Evolutionary conservation across 148 eudicot genomes (phyloP).

Genomic region (Rhododendron griersonianum): DNA sequence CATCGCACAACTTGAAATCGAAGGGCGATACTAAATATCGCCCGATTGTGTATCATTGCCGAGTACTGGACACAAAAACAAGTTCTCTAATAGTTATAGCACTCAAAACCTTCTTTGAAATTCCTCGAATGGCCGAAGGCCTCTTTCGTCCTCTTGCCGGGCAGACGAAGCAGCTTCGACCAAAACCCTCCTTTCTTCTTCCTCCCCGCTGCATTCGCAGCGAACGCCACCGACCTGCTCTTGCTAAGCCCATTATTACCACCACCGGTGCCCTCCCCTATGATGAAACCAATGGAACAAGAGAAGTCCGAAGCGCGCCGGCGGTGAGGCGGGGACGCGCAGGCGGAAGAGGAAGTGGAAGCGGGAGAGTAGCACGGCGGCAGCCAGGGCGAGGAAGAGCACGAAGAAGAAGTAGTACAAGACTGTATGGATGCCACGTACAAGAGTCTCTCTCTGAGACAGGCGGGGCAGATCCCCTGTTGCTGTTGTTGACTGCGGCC

Average conservation of each 20-base stretch:
- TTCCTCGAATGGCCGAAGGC: not conserved
- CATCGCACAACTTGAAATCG: not conserved
- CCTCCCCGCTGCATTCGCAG: not conserved
- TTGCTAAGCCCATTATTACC: not conserved
- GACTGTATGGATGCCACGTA: not conserved
- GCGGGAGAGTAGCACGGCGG: not conserved
- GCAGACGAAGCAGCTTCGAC: not conserved
- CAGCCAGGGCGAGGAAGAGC: not conserved
- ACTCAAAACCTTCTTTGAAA: not conserved
- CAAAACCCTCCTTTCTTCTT: conserved; percentile 1
- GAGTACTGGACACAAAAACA: not conserved
- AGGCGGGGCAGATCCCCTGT: not conserved
- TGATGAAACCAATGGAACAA: not conserved
- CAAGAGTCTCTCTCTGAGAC: not conserved
- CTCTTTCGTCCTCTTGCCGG: not conserved
- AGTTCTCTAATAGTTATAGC: not conserved
- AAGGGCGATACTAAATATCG: not conserved
- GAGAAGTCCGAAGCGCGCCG: not conserved
- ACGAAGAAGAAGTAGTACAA: not conserved
- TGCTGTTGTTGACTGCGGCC: not conserved
- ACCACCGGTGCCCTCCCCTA: not conserved
- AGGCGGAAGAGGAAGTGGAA: not conserved
- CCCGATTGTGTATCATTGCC: not conserved
- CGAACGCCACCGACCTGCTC: not conserved
- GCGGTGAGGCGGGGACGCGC: not conserved